Conservation (phyloP, 441 rosid species). For the Cnidoscolus chayamansa region DNA sequence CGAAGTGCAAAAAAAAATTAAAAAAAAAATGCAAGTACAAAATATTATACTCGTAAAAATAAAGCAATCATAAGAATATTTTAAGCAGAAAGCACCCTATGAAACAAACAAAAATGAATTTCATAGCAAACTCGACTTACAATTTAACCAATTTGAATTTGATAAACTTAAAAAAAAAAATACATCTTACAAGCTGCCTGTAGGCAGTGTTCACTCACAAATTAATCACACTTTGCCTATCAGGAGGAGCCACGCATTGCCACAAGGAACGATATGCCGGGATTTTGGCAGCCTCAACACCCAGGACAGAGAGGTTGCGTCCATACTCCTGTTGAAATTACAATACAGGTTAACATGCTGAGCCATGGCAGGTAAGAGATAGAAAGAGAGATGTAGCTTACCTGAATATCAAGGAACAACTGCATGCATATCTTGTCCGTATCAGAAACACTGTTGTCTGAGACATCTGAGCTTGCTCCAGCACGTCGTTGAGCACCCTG, state of each 20-base stretch:
- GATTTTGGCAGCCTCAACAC: slow-evolving; percentile 68
- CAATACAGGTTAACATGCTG: not conserved
- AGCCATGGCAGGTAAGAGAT: not conserved
- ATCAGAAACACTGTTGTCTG: slow-evolving; percentile 73
- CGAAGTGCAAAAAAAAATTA: slow-evolving; percentile 1
- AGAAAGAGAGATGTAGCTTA: slow-evolving; percentile 19
- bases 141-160: not conserved
- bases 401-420: slow-evolving; percentile 95
- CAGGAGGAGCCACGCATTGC: slow-evolving; percentile 88
- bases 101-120: not conserved
- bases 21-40: not conserved
- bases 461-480: slow-evolving; percentile 81
- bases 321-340: slow-evolving; percentile 68
- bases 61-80: not conserved
- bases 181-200: slow-evolving; percentile 20
- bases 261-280: slow-evolving; percentile 68
- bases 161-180: not conserved
- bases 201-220: slow-evolving; percentile 27
- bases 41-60: too few relatives aligned
- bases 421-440: slow-evolving; percentile 94
- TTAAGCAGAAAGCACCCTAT: not conserved
- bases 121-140: slow-evolving; percentile 2
- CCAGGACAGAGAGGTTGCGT: slow-evolving; percentile 61
- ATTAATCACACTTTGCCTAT: slow-evolving; percentile 47
- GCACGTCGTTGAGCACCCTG: slow-evolving; percentile 87